Evolutionary conservation across 2,329 filamentous ascomycete genomes (phyloP), one percentile per base, ranked within the genome.

Genomic region (Zasmidium cellare): DNA sequence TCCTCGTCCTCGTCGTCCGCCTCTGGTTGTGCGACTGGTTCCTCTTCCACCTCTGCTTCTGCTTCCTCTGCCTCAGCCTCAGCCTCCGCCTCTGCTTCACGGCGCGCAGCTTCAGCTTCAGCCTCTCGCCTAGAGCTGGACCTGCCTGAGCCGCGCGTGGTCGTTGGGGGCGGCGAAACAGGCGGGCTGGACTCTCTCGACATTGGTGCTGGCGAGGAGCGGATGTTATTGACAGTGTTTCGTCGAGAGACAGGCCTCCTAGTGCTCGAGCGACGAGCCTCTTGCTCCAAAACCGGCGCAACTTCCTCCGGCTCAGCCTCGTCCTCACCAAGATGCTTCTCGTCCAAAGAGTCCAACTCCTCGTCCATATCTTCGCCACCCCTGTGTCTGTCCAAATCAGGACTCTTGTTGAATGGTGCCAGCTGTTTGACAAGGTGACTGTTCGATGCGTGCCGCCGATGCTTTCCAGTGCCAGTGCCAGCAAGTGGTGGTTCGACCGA

Each of bases 381-480:
- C 55, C 58, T 57, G 38, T 69, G 64, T 25, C 71, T 62, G 52
- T 69, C 71, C 44, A 71, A 54, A 50, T 72, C 71, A 12, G 72
- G 72, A 52, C 70, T 72, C 35, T 68, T 68, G 48, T 75, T 75
- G 60, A 72, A 75, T 18, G 71, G 71, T 38, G 71, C 71, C 19
- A 75, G 64, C 53, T 75, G 72, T 56, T 72, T 74, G 57, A 75
- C 67, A n/a, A 75, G 64, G 56, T 74, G 72, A 35, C 67, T 70
- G 57, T 71, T 73, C 47, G 69, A 71, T 9, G 62, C 65, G 18
- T 61, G 63, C 25, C 69, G 55, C 61, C 68, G 69, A 58, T 72
- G 68, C 45, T 58, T 64, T 24, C 47, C 51, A 9, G 73, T 74
- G 18, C 51, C 49, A 11, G 48, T 52, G 24, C 60, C 59, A 65